These are phyloP conservation scores for Ramaria sp. DNA, from an alignment of 768 basidiomycete species.

Conservation along the genomic window DNA sequence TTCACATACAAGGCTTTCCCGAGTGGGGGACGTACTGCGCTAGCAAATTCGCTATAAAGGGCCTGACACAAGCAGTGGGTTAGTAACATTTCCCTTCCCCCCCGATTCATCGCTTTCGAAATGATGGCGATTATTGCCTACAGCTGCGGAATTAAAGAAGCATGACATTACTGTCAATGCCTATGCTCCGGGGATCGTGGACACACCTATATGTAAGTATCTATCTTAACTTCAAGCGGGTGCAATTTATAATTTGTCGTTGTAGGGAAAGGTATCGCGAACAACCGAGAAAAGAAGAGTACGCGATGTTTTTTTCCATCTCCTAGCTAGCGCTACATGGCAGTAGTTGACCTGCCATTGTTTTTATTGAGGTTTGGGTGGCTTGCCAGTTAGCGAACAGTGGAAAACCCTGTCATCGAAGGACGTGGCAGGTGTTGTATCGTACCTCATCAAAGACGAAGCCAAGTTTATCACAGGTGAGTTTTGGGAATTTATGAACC, in stretches of 20 bases:
- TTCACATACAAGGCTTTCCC: slow-evolving; percentile 8
- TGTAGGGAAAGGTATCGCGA: neutral
- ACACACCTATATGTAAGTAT: slow-evolving; percentile 9
- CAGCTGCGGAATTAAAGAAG: slow-evolving; percentile 7
- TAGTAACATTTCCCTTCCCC: neutral
- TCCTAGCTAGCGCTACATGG: neutral
- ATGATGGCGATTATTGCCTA: neutral
- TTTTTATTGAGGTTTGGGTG: neutral
- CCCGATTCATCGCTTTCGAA: neutral
- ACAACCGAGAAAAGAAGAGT: neutral
- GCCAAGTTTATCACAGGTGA: slow-evolving; percentile 19
- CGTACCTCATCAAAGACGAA: slow-evolving; percentile 17
- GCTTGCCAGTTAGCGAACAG: neutral
- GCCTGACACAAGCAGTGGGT: slow-evolving; percentile 31
- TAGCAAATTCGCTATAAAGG: slow-evolving; percentile 32
- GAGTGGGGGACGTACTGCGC: slow-evolving; percentile 21
- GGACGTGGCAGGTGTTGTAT: slow-evolving; percentile 14
- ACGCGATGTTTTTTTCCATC: neutral
- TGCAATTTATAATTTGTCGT: neutral
- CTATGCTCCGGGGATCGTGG: slow-evolving; percentile 12
- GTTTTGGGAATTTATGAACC: slow-evolving; percentile 15
- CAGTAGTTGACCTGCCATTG: neutral
- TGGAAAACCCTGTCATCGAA: slow-evolving; percentile 6
- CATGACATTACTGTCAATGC: slow-evolving; percentile 14
- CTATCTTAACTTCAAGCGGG: neutral